phyloP scores from a whole-genome alignment of 2,329 filamentous ascomycete species.

The Fusarium citri region DNA sequence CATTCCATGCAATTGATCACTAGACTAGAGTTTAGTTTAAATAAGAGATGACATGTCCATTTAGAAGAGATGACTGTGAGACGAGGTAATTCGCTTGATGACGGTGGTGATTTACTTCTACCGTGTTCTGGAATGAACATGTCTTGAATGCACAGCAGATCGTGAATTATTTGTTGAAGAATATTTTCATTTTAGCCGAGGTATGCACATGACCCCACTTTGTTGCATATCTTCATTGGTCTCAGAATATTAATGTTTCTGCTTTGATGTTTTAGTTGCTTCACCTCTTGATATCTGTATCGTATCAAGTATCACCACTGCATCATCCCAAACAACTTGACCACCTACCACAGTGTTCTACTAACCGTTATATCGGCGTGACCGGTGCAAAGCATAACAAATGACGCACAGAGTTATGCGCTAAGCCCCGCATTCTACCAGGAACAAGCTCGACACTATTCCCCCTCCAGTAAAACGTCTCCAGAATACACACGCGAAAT shows the following conservation, averaged over 20 bases:
- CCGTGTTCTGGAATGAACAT: slow-evolving; percentile 2
- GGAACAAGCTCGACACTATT: neutral
- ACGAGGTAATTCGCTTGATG: neutral
- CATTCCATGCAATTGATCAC: slow-evolving; percentile 2
- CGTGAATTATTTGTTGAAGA: neutral
- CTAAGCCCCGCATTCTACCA: slow-evolving; percentile 7
- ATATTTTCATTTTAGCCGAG: neutral
- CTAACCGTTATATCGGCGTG: neutral
- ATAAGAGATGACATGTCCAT: neutral
- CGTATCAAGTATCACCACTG: neutral
- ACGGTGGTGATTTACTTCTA: neutral
- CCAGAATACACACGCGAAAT: slow-evolving; percentile 5
- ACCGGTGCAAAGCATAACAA: slow-evolving; percentile 9
- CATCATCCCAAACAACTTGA: neutral
- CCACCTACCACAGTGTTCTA: too few relatives aligned
- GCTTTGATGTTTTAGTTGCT: neutral
- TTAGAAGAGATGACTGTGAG: neutral
- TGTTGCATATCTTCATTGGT: neutral
- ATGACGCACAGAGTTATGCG: slow-evolving; percentile 11
- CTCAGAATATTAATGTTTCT: fast-evolving
- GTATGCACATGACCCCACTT: neutral
- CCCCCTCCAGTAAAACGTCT: neutral
- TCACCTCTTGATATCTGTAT: neutral
- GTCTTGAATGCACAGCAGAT: neutral
- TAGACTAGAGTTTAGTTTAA: neutral